A percentile compares a stretch with the other conserved stretches of the same genome.
Conservation (phyloP, 2,329 filamentous ascomycete genomes). For the Paecilomyces sp. region DNA sequence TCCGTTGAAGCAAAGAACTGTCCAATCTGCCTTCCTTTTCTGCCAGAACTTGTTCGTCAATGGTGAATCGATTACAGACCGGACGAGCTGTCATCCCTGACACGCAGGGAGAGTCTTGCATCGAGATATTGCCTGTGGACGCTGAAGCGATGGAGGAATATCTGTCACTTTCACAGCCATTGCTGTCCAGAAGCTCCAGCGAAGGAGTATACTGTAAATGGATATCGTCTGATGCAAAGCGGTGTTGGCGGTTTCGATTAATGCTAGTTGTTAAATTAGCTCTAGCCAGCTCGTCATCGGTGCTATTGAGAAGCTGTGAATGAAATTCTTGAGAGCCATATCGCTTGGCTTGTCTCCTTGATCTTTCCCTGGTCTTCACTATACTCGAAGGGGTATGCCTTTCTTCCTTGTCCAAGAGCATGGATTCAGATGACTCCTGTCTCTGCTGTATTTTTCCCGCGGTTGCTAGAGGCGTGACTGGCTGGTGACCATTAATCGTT, state of each 20-base stretch:
- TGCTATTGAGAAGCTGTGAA: neutral
- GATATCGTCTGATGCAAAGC: neutral
- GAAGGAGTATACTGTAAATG: neutral
- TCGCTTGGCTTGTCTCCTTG: neutral
- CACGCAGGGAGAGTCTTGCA: neutral
- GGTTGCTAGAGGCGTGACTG: neutral
- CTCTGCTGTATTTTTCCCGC: neutral
- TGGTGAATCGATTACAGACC: conserved; percentile 13
- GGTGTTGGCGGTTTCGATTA: neutral
- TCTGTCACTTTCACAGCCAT: neutral
- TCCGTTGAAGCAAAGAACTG: neutral
- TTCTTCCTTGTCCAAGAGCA: conserved; percentile 23
- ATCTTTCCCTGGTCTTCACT: conserved; percentile 1
- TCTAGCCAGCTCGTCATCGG: neutral
- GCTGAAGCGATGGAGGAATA: neutral
- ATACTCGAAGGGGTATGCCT: neutral
- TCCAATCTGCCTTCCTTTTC: conserved; percentile 8
- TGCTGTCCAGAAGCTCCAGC: neutral
- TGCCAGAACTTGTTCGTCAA: conserved; percentile 20
- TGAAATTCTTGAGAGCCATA: neutral
- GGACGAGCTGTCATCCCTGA: neutral
- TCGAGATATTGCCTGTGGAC: neutral
- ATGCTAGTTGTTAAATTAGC: neutral
- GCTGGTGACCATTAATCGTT: conserved; percentile 14
- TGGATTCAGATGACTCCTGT: conserved; percentile 23